Evolutionary conservation across 306 rosid genomes (phyloP).

Genomic region (Sicyos edulis): DNA sequence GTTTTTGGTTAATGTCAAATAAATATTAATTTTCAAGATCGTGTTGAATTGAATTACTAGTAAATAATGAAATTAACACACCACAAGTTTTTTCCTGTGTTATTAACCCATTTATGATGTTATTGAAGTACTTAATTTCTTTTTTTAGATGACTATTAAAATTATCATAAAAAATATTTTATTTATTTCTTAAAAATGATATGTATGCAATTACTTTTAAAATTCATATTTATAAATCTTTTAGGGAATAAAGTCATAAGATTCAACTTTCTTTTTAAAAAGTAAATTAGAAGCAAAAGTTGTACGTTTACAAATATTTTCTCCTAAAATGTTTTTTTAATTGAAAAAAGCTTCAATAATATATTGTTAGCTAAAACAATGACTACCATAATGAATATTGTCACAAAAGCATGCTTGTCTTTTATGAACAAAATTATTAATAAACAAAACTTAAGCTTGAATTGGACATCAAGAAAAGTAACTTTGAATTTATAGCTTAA

Average conservation of each 20-base stretch:
- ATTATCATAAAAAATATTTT: too few relatives aligned
- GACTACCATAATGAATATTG: background rate
- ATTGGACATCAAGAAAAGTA: slow-evolving; percentile 1
- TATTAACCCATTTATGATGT: too few relatives aligned
- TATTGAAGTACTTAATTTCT: too few relatives aligned
- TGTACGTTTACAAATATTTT: background rate
- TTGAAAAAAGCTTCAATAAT: background rate
- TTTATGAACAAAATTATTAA: slow-evolving; percentile 5
- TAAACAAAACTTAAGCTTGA: background rate
- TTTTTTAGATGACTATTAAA: too few relatives aligned
- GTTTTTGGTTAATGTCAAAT: too few relatives aligned
- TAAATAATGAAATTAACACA: too few relatives aligned
- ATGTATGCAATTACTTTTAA: background rate
- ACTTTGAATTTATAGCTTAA: background rate
- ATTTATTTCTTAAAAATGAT: background rate
- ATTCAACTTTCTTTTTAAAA: background rate
- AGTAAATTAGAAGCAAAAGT: background rate
- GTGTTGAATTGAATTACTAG: too few relatives aligned
- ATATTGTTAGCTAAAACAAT: background rate
- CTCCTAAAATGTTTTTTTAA: background rate
- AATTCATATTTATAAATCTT: background rate
- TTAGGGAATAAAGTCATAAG: background rate
- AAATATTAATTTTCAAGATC: too few relatives aligned
- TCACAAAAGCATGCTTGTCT: background rate
- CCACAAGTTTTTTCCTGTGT: too few relatives aligned